A percentile compares a stretch with the other conserved stretches of the same genome.
Evolutionary conservation across 805 yeast species (phyloP).

Genomic region (Tetrapisispora arboricola): DNA sequence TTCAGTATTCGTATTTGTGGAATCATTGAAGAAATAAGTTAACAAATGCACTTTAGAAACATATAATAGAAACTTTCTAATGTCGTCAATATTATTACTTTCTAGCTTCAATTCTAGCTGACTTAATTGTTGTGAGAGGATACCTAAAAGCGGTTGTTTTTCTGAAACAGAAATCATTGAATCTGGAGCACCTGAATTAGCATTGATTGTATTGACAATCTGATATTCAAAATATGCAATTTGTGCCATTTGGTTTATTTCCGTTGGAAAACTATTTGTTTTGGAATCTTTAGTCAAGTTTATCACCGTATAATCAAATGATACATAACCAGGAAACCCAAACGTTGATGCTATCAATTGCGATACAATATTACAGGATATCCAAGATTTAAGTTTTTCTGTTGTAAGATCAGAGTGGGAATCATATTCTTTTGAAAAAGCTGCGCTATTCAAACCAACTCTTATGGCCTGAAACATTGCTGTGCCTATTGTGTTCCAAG

Average conservation of each 20-base stretch:
- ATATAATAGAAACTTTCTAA: slow-evolving; percentile 56
- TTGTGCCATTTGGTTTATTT: slow-evolving; percentile 68
- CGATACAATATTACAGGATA: slow-evolving; percentile 81
- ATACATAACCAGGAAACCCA: slow-evolving; percentile 90
- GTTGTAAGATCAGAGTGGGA: slow-evolving; percentile 35
- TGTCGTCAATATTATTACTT: slow-evolving; percentile 48
- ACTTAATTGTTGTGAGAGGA: slow-evolving; percentile 62
- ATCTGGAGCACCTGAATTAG: slow-evolving; percentile 54
- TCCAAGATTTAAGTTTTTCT: slow-evolving; percentile 88
- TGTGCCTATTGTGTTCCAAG: slow-evolving; percentile 91
- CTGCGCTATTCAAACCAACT: slow-evolving; percentile 82
- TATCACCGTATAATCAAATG: slow-evolving; percentile 62
- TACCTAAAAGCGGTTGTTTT: slow-evolving; percentile 61
- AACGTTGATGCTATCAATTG: slow-evolving; percentile 86
- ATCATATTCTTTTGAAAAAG: slow-evolving; percentile 45
- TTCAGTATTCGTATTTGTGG: neutral
- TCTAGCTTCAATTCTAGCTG: slow-evolving; percentile 51
- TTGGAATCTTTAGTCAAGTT: neutral
- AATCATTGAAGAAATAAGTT: slow-evolving; percentile 70
- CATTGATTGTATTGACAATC: slow-evolving; percentile 64
- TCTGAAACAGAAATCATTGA: slow-evolving; percentile 61
- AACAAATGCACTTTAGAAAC: slow-evolving; percentile 74
- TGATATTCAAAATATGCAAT: slow-evolving; percentile 82
- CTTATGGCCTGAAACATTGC: slow-evolving; percentile 90
- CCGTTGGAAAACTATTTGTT: slow-evolving; percentile 34